A percentile compares a stretch with the other conserved stretches of the same genome.
These are phyloP conservation scores for Cynanchum wilfordii DNA, from an alignment of 257 asterid genomes.

Conservation along the genomic window DNA sequence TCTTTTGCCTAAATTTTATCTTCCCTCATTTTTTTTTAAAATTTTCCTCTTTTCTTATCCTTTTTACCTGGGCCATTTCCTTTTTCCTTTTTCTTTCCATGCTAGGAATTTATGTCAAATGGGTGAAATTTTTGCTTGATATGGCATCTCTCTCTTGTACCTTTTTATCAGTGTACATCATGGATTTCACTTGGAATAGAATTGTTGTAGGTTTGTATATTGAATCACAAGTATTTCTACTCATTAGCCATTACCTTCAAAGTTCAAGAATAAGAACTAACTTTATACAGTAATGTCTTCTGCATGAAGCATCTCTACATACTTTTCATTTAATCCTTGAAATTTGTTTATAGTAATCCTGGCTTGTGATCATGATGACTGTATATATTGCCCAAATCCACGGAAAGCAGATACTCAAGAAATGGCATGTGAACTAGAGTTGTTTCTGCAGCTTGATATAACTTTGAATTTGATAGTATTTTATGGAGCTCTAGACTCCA, in stretches of 20 bases:
- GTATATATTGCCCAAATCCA: not conserved
- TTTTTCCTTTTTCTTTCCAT: not conserved
- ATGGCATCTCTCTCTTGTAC: not conserved
- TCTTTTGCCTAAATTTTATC: not conserved
- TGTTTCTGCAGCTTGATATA: not conserved
- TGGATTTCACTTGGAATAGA: constrained; percentile 18
- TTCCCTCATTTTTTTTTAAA: not conserved
- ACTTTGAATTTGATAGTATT: not conserved
- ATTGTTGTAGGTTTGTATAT: constrained; percentile 26
- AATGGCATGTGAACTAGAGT: not conserved
- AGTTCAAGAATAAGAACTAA: not conserved
- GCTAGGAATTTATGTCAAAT: not conserved
- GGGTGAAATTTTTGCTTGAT: not conserved
- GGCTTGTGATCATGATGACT: not conserved
- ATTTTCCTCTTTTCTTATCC: not conserved
- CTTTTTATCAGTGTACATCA: constrained; percentile 19
- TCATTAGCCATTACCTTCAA: not conserved
- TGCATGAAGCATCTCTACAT: not conserved
- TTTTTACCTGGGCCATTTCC: not conserved
- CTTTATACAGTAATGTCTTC: not conserved
- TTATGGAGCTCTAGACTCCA: not conserved
- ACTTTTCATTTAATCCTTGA: not conserved
- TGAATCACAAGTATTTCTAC: not conserved
- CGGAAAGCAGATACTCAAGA: not conserved
- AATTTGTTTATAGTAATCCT: not conserved